These are phyloP conservation scores for Plenodomus tracheiphilus DNA, from an alignment of 2,329 filamentous ascomycete genomes.

Conservation along the genomic window DNA sequence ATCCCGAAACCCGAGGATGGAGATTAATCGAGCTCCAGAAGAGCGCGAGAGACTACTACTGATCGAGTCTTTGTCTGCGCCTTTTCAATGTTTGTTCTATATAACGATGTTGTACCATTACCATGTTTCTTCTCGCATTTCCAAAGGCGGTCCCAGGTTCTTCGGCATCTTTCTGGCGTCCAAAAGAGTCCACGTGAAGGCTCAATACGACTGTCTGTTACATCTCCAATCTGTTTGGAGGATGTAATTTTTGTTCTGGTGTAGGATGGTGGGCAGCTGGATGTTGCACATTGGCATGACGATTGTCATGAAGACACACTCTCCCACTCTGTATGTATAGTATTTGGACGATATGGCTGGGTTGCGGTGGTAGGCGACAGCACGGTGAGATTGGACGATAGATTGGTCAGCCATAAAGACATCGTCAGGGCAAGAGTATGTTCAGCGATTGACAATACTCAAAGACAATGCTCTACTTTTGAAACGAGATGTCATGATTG, in stretches of 20 bases:
- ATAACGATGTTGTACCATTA: slow-evolving; percentile 19
- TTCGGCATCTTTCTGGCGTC: slow-evolving; percentile 38
- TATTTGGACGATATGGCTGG: slow-evolving; percentile 11
- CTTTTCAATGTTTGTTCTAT: slow-evolving; percentile 2
- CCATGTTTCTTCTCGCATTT: slow-evolving; percentile 16
- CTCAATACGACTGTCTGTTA: slow-evolving; percentile 4
- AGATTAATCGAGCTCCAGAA: slow-evolving; percentile 98
- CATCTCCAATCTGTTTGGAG: not conserved
- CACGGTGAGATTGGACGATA: not conserved
- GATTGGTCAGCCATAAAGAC: not conserved
- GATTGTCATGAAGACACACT: slow-evolving; percentile 25
- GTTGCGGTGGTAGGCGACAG: slow-evolving; percentile 1
- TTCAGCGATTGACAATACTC: not conserved
- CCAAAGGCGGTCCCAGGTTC: slow-evolving; percentile 13
- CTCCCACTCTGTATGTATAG: slow-evolving; percentile 35
- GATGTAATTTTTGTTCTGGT: slow-evolving; percentile 12
- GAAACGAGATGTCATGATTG: not conserved
- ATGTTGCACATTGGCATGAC: slow-evolving; percentile 11
- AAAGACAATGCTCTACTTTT: not conserved
- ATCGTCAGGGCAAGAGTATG: not conserved
- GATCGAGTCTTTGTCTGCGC: slow-evolving; percentile 34
- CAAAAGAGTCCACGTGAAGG: slow-evolving; percentile 16
- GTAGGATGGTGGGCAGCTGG: not conserved
- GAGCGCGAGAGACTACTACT: slow-evolving; percentile 88
- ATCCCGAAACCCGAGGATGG: slow-evolving; percentile 96